phyloP scores from a whole-genome alignment of 139 green algal species.

The Yamagishiella unicocca region DNA sequence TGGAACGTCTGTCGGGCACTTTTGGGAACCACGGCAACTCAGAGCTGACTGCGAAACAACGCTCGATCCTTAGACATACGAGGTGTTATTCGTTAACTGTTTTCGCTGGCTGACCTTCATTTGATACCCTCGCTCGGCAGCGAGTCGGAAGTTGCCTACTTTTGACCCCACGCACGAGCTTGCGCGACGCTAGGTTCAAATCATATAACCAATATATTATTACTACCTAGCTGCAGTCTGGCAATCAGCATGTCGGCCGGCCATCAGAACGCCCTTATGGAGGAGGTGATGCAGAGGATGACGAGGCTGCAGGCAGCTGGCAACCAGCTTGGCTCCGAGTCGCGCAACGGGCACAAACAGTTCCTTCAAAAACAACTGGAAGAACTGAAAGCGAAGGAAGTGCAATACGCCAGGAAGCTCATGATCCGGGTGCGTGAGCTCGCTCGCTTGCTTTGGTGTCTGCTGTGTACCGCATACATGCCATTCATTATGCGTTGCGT shows the following conservation, averaged over 20 bases:
- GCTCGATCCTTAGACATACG: no score
- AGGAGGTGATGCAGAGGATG: neutral
- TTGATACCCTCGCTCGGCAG: no score
- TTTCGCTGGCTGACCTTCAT: no score
- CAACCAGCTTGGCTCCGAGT: neutral
- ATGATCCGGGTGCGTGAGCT: neutral
- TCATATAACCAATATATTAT: neutral
- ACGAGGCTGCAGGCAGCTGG: neutral
- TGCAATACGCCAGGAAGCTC: neutral
- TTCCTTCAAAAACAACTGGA: neutral
- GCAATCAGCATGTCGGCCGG: neutral
- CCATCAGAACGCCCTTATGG: neutral
- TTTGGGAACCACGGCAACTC: no score
- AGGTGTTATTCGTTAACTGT: no score
- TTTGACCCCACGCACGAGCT: no score
- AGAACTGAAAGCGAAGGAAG: neutral
- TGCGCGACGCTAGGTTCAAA: no score
- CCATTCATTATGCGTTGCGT: no score
- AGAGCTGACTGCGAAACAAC: no score
- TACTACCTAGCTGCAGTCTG: neutral
- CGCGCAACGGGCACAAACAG: neutral
- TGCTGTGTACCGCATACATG: neutral
- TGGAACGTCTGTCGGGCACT: no score
- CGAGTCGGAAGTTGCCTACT: no score
- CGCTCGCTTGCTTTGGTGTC: neutral